Base-by-base conservation (phyloP, 352 stramenopile species). In the Phytophthora pseudosyringae region DNA sequence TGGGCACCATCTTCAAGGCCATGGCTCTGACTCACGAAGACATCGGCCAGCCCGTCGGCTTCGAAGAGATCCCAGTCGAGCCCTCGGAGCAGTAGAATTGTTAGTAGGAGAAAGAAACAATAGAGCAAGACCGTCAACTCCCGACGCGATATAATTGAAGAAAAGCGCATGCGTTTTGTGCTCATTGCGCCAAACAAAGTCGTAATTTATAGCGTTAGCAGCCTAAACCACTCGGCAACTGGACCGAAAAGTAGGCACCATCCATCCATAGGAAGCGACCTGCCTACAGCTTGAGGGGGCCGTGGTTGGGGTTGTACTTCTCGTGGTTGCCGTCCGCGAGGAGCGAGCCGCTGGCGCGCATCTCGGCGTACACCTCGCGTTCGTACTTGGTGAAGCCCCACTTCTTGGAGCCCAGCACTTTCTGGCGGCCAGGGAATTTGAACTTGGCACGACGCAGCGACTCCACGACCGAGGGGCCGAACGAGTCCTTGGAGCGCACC, bases 331-430 rank as follows among this genome's bases (percentile, higher is more conserved):
- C 98, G 75, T 99, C 97, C 6, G 97, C 75, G 18, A 79, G 67
- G 15, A 99, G 87, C 66, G 90, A 91, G 73, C 98, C 98, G 64
- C 95, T 91, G 57, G 97, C 90, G 68, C 97, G 92, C 84, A 98
- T 97, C 64, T 88, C 71, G 26, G 98, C 96, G 86, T 99, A 99
- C 64, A 99, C 94, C 64, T 99, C 96, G 77, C 95, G 93, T 60
- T 97, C 87, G 82, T 98, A 99, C 78, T 99, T 98, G 72, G 98
- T 99, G 89, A 99, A 99, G 66, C 98, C 97, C 98, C 98, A 99
- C 89, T 99, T 99, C 77, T 99, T 98, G 71, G 91, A 98, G 82
- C 98, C 96, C 29, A 99, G 81, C 73, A 99, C 98, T 94, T 99
- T 99, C 91, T 99, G 98, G 71, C 97, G 91, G 76, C 98, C 98